These are phyloP conservation scores for Chrysosphaeria jannelii DNA, from an alignment of 2,329 filamentous ascomycete genomes.

Conservation along the genomic window DNA sequence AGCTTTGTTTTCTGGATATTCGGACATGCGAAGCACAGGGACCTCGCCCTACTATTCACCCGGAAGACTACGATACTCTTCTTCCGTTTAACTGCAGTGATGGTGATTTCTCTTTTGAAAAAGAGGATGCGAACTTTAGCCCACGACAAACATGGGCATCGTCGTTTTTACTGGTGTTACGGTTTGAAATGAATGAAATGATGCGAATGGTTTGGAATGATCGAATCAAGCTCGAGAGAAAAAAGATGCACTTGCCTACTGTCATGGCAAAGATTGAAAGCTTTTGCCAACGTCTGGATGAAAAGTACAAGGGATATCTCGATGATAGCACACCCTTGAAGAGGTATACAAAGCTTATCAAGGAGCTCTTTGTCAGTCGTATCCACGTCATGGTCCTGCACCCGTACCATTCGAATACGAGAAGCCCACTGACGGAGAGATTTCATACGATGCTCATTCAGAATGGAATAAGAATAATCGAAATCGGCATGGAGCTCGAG, in stretches of 20 bases:
- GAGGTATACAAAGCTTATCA: constrained; percentile 28
- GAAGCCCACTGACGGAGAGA: constrained; percentile 23
- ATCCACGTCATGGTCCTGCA: constrained; percentile 38
- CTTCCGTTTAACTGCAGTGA: constrained; percentile 44
- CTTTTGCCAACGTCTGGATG: constrained; percentile 31
- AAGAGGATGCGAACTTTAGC: constrained; percentile 12
- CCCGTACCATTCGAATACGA: constrained; percentile 24
- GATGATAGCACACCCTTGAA: constrained; percentile 29
- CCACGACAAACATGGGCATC: constrained; percentile 26
- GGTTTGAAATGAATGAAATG: constrained; percentile 46
- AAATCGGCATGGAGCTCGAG: constrained; percentile 17
- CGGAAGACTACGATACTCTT: constrained; percentile 44
- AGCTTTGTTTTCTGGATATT: constrained; percentile 48
- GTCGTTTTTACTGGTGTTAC: constrained; percentile 33
- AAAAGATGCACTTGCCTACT: constrained; percentile 28
- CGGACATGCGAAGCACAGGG: constrained; percentile 47
- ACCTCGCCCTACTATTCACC: constrained; percentile 37
- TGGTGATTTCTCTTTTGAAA: constrained; percentile 19
- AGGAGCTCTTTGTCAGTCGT: constrained; percentile 30
- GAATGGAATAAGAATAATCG: constrained; percentile 21
- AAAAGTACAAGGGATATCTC: constrained; percentile 33
- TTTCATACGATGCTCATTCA: constrained; percentile 31
- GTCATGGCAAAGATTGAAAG: constrained; percentile 37
- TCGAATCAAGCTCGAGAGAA: constrained; percentile 29
- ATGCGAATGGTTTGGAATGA: constrained; percentile 41